These are phyloP conservation scores for Cladorrhinum sp. DNA, from an alignment of 2,329 filamentous ascomycete genomes.

Conservation along the genomic window DNA sequence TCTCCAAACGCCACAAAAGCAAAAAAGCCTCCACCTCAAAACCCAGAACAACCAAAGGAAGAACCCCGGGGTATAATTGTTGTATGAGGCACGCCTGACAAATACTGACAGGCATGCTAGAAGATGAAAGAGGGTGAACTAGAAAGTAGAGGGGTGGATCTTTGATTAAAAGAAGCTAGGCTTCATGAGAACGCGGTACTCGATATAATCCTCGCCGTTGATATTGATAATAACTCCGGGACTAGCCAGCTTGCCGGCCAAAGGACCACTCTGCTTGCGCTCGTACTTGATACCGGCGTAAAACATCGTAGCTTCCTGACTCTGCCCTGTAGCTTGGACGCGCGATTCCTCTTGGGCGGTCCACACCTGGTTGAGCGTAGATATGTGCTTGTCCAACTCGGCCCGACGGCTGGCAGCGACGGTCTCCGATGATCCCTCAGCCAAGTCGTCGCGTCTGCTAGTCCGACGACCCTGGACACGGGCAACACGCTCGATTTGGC, in stretches of 20 bases:
- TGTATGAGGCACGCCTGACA: background rate
- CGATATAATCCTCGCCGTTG: slow-evolving; percentile 65
- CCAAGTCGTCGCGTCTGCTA: background rate
- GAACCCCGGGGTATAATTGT: background rate
- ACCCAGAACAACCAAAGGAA: background rate
- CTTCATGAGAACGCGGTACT: slow-evolving; percentile 63
- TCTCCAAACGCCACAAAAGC: background rate
- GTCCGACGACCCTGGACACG: slow-evolving; percentile 44
- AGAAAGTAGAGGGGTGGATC: background rate
- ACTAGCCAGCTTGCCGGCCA: slow-evolving; percentile 61
- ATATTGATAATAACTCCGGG: slow-evolving; percentile 61
- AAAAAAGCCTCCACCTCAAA: background rate
- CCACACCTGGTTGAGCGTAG: slow-evolving; percentile 55
- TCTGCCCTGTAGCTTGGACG: slow-evolving; percentile 43
- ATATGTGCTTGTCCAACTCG: slow-evolving; percentile 40
- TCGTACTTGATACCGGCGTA: slow-evolving; percentile 61
- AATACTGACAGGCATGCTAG: background rate
- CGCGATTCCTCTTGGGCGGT: slow-evolving; percentile 49
- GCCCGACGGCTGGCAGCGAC: background rate
- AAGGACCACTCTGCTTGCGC: slow-evolving; percentile 58
- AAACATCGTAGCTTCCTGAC: slow-evolving; percentile 47
- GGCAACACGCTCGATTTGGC: slow-evolving; percentile 52
- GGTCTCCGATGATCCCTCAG: slow-evolving; percentile 2
- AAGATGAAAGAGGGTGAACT: background rate
- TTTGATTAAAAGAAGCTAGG: slow-evolving; percentile 48